A percentile compares a stretch with the other conserved stretches of the same genome.
These are phyloP conservation scores for Datisca glomerata DNA, from an alignment of 306 rosid species.

Conservation along the genomic window DNA sequence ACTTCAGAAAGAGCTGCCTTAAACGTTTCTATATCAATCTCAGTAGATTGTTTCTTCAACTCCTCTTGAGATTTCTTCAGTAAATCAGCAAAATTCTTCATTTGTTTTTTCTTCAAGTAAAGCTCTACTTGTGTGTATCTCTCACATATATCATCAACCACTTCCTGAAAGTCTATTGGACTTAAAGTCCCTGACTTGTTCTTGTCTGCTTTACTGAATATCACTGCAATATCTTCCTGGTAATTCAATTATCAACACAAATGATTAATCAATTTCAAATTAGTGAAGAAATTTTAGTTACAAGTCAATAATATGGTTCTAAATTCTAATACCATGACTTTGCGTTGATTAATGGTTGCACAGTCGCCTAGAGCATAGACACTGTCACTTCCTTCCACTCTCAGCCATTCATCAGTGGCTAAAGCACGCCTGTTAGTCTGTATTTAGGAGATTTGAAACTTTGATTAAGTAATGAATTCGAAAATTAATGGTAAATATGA, in stretches of 20 bases:
- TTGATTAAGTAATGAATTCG: neutral
- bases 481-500: too few species aligned
- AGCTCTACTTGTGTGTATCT: conserved; percentile 65
- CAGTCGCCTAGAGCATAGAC: conserved; percentile 70
- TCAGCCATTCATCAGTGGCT: conserved; percentile 66
- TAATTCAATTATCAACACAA: neutral
- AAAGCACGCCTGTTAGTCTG: conserved; percentile 47
- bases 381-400: conserved; percentile 49
- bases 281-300: too few species aligned
- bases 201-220: conserved; percentile 59
- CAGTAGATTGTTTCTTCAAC: conserved; percentile 26
- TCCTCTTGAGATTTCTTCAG: conserved; percentile 35
- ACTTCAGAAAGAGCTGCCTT: conserved; percentile 43
- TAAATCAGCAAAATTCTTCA: conserved; percentile 39
- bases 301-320: too few species aligned
- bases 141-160: conserved; percentile 49
- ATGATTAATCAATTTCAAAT: neutral
- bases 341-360: conserved; percentile 61
- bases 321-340: conserved; percentile 65
- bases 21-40: conserved; percentile 49
- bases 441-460: conserved; percentile 8
- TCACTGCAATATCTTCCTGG: conserved; percentile 54
- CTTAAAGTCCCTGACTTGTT: conserved; percentile 48
- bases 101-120: conserved; percentile 33
- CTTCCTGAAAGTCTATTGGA: conserved; percentile 40